Percentiles rank a stretch among this genome's conserved stretches.
Conservation (phyloP, 202 grass and related monocot genomes). For the Eragrostis tef region DNA sequence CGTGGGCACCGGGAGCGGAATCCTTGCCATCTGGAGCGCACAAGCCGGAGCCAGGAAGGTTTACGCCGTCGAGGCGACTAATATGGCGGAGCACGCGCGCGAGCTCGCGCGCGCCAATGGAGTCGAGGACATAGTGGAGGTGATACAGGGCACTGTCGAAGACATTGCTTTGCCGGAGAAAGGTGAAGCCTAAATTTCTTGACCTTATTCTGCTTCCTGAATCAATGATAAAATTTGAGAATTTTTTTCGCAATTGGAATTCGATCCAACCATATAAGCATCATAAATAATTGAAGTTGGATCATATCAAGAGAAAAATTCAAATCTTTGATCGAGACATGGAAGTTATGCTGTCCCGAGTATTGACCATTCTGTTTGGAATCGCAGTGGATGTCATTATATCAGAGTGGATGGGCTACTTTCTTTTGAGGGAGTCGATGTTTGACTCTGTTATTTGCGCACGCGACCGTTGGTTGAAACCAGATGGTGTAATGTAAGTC, state of each 20-base stretch:
- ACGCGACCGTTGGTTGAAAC: slow-evolving; percentile 89
- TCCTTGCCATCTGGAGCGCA: slow-evolving; percentile 94
- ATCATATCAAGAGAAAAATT: background rate
- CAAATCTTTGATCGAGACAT: background rate
- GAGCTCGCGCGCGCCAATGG: slow-evolving; percentile 78
- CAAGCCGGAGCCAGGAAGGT: slow-evolving; percentile 94
- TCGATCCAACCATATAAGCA: background rate
- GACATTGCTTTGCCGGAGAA: slow-evolving; percentile 80
- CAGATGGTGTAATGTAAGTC: slow-evolving; percentile 86
- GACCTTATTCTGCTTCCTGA: background rate
- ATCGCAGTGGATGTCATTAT: slow-evolving; percentile 93
- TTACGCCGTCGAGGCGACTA: slow-evolving; percentile 92
- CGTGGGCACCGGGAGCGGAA: slow-evolving; percentile 94
- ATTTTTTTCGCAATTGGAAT: background rate
- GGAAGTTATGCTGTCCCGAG: background rate
- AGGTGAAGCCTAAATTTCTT: slow-evolving; percentile 51
- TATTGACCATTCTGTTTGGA: slow-evolving; percentile 42
- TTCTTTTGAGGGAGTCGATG: slow-evolving; percentile 95
- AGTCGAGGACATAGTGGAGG: slow-evolving; percentile 74
- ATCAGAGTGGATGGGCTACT: slow-evolving; percentile 99
- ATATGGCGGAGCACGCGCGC: slow-evolving; percentile 92
- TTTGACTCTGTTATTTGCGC: slow-evolving; percentile 98
- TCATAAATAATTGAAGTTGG: background rate
- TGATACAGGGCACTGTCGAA: slow-evolving; percentile 92
- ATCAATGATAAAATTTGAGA: too few relatives aligned